Percentiles rank a stretch among this genome's conserved stretches.
phyloP scores from a whole-genome alignment of 495 filamentous ascomycete species.

The Halenospora varia region DNA sequence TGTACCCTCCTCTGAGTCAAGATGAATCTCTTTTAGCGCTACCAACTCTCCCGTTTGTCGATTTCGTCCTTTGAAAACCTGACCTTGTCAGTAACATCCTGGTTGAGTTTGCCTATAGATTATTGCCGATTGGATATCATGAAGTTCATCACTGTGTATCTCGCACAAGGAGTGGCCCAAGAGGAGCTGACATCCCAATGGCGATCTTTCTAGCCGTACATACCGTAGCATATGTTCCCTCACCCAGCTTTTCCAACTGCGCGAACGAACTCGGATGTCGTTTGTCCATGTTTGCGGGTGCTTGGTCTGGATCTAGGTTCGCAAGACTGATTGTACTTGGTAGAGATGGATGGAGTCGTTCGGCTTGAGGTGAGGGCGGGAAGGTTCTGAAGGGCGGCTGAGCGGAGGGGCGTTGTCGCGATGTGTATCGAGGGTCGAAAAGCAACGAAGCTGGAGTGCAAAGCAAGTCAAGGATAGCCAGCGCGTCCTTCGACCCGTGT shows the following conservation, averaged over 20 bases:
- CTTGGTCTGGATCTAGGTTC: constrained; percentile 17
- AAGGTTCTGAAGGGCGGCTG: constrained; percentile 19
- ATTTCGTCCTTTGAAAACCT: constrained; percentile 99
- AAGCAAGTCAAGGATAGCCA: constrained; percentile 22
- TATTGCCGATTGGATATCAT: too few species aligned
- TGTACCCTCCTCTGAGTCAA: constrained; percentile 97
- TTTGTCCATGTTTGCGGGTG: constrained; percentile 36
- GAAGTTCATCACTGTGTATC: too few species aligned
- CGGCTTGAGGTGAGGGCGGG: constrained; percentile 19
- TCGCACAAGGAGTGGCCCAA: too few species aligned
- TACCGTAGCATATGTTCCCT: constrained; percentile 98
- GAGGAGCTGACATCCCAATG: too few species aligned
- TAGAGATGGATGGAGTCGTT: constrained; percentile 9
- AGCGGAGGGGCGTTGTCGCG: constrained; percentile 23
- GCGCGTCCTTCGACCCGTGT: constrained; percentile 25
- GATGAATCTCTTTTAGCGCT: constrained; percentile 97
- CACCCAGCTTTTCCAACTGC: constrained; percentile 97
- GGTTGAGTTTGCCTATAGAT: not conserved
- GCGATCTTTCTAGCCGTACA: constrained; percentile 19
- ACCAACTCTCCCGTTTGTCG: constrained; percentile 94
- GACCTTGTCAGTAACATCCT: constrained; percentile 14
- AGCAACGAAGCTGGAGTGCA: constrained; percentile 37
- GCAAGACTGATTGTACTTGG: constrained; percentile 27
- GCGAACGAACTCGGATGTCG: constrained; percentile 93
- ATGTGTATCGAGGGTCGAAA: constrained; percentile 37